A percentile compares a stretch with the other conserved stretches of the same genome.
These are phyloP conservation scores for Codiaeum variegatum DNA, from an alignment of 441 rosid species.

Conservation along the genomic window DNA sequence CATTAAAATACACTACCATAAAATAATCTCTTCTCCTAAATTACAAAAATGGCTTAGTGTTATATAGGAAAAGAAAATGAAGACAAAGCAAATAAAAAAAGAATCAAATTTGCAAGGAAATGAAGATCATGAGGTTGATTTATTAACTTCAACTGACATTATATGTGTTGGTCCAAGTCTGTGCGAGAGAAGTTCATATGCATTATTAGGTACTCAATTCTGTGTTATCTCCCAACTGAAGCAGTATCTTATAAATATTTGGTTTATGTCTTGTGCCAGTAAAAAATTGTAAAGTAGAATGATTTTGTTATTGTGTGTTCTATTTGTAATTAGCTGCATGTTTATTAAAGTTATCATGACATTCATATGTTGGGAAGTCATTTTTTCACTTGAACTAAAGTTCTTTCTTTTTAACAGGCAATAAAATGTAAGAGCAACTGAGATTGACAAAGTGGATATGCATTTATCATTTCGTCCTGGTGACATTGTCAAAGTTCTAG, in stretches of 20 bases:
- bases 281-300: not conserved
- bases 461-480: conserved; percentile 75
- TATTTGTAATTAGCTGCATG: not conserved
- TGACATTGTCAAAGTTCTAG: conserved; percentile 79
- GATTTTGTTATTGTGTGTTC: not conserved
- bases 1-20: no score
- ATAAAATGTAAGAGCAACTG: conserved; percentile 91
- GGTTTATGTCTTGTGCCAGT: not conserved
- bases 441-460: conserved; percentile 93
- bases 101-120: not conserved
- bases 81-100: conserved; percentile 15
- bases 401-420: conserved; percentile 45
- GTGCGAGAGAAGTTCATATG: conserved; percentile 82
- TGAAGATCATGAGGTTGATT: conserved; percentile 21
- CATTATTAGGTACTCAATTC: conserved; percentile 48
- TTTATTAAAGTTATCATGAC: not conserved
- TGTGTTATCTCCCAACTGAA: not conserved
- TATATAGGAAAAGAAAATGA: no score
- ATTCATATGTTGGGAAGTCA: not conserved
- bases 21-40: no score
- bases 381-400: not conserved
- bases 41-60: no score
- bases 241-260: not conserved
- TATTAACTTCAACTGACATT: conserved; percentile 59
- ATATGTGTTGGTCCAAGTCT: conserved; percentile 76